Evolutionary conservation across 2,329 filamentous ascomycete genomes (phyloP).

Genomic region (Xylariaceae sp.): DNA sequence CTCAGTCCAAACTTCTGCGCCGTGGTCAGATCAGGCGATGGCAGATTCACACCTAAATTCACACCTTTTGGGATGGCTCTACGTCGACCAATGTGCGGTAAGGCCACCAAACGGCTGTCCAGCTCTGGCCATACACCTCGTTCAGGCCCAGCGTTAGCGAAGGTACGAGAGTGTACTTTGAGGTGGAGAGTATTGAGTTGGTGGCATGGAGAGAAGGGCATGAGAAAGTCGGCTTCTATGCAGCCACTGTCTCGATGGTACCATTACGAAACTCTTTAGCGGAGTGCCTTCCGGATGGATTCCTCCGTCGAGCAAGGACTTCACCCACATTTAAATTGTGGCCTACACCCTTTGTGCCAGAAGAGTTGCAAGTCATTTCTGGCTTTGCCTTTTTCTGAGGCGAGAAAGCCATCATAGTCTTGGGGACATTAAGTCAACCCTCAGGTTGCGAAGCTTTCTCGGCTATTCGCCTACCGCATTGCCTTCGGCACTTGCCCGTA

Average conservation of each 20-base stretch:
- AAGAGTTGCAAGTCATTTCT: no score
- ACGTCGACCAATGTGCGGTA: neutral
- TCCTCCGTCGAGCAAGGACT: no score
- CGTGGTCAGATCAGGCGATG: neutral
- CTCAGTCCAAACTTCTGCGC: neutral
- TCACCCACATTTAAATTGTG: no score
- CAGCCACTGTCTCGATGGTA: no score
- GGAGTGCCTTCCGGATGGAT: no score
- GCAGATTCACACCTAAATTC: no score
- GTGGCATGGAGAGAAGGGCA: no score
- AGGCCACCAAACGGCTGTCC: neutral
- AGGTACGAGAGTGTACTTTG: neutral
- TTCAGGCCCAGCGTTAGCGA: neutral
- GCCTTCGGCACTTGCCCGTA: no score
- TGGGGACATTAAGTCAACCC: no score
- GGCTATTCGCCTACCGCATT: neutral
- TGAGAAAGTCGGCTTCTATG: no score
- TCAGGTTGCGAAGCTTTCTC: neutral
- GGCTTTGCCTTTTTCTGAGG: neutral
- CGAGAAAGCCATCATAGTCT: neutral
- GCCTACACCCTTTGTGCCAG: no score
- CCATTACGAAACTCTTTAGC: no score
- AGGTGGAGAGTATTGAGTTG: neutral
- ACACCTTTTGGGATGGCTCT: neutral
- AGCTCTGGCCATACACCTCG: neutral